phyloP scores from a whole-genome alignment of 2,329 filamentous ascomycete genomes.

The Leptographium radiaticola region DNA sequence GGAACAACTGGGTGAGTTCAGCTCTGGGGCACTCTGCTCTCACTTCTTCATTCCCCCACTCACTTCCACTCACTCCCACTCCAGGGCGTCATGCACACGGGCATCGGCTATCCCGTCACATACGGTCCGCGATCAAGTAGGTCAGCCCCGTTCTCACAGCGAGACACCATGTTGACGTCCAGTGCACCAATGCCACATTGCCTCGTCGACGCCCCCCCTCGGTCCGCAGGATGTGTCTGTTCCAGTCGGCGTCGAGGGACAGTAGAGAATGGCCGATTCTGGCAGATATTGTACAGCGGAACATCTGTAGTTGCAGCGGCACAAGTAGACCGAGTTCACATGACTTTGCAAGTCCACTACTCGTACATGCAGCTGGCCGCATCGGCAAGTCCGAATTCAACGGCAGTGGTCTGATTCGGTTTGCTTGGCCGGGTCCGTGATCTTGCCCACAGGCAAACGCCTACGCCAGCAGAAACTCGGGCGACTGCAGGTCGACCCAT shows the following conservation, averaged over 20 bases:
- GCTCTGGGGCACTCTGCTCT: neutral
- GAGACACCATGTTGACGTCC: neutral
- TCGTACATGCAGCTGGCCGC: too few relatives aligned
- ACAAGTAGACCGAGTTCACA: too few relatives aligned
- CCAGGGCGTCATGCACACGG: slow-evolving; percentile 23
- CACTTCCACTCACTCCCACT: too few relatives aligned
- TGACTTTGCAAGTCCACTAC: too few relatives aligned
- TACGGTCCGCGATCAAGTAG: neutral
- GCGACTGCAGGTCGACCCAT: slow-evolving; percentile 4
- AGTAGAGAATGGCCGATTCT: too few relatives aligned
- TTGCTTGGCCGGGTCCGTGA: too few relatives aligned
- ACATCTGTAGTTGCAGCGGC: too few relatives aligned
- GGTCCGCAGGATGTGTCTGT: neutral
- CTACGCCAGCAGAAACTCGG: slow-evolving; percentile 1
- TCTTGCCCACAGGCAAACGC: too few relatives aligned
- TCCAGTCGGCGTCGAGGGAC: neutral
- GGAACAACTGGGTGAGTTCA: slow-evolving; percentile 22
- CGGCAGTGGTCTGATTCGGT: too few relatives aligned
- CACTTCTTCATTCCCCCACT: neutral
- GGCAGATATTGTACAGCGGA: too few relatives aligned
- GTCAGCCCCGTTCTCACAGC: neutral
- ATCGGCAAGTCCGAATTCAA: too few relatives aligned
- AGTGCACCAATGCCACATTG: slow-evolving; percentile 1
- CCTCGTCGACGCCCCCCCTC: neutral
- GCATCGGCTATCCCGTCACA: slow-evolving; percentile 25